Base-by-base conservation (phyloP, 1,284 basidiomycete species). In the Cutaneotrichosporon cavernicola region DNA sequence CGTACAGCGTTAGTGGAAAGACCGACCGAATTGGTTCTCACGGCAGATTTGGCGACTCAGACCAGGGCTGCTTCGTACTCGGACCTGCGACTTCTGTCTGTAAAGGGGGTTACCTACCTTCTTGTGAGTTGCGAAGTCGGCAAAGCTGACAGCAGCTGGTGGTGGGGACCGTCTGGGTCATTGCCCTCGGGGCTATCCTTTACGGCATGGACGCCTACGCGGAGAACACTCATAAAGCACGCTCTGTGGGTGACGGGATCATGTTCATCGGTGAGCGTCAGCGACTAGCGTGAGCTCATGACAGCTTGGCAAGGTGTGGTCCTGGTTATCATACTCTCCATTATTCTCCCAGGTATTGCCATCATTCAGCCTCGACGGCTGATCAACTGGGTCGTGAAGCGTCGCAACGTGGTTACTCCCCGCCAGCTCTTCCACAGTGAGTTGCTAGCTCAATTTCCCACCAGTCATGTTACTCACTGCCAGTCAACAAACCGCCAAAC, bases 341-440 rank as follows among this genome's bases (percentile, higher is more conserved):
- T 90, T 60, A 84, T 89, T 40, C 82, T 87, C 40, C 90, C 90
- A 18, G 90, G 84, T 13, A 72, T 90, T 21, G 83, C 89, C 47
- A 70, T 91, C 68, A 82, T 92, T 8, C 89, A 90, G 72, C 89
- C 89, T 4, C 67, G 84, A 26, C 83, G 86, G 49, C 78, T 91
- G 16, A 85, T 85, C 83, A 81, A 76, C 61, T 84, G 88, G 38
- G 65, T 86, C 31, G 81, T 82, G 36, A 82, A 83, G 4, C 85
- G 88, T 71, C 84, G 81, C 64, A 81, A 81, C 30, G 87, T 88
- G 6, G 70, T 88, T 32, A 92, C 90, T 10, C 90, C 90, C 46
- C 83, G 90, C 32, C 87, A 91, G 75, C 82, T 85, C n/a, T 91
- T 91, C 81, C 81, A 89, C 81, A 86, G 90, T 90, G 71, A 68